A percentile compares a stretch with the other conserved stretches of the same genome.
Conservation (phyloP, 176 grass and related monocot genomes). For the Thinopyrum elongatum region DNA sequence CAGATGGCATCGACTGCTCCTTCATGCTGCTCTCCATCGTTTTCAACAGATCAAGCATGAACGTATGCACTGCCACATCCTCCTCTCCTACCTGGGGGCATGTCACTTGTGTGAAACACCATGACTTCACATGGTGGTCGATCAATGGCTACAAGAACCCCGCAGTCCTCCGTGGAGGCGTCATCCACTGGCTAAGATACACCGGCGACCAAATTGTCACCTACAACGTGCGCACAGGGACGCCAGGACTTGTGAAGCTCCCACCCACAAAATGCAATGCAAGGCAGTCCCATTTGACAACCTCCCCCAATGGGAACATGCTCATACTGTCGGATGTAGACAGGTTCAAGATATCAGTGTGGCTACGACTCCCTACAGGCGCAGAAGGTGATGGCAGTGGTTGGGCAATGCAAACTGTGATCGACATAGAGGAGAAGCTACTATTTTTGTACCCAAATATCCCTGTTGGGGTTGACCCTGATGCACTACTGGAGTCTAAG, state of each 20-base stretch:
- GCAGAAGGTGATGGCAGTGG: neutral
- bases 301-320: neutral
- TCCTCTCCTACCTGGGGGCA: neutral
- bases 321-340: neutral
- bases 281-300: neutral
- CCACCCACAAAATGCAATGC: neutral
- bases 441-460: neutral
- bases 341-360: neutral
- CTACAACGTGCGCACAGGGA: neutral
- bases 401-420: neutral
- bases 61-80: neutral
- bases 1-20: neutral
- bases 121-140: neutral
- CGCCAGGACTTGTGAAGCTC: neutral
- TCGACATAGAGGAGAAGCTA: neutral
- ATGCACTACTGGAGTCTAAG: neutral
- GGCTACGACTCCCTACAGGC: neutral
- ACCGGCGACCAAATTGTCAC: neutral
- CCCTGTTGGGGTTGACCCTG: neutral
- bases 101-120: neutral
- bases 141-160: neutral
- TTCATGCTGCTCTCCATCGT: neutral
- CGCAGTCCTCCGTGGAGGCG: neutral
- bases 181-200: neutral
- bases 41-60: neutral